phyloP scores from a whole-genome alignment of 1,284 basidiomycete species.

The Ceratobasidium sp. region DNA sequence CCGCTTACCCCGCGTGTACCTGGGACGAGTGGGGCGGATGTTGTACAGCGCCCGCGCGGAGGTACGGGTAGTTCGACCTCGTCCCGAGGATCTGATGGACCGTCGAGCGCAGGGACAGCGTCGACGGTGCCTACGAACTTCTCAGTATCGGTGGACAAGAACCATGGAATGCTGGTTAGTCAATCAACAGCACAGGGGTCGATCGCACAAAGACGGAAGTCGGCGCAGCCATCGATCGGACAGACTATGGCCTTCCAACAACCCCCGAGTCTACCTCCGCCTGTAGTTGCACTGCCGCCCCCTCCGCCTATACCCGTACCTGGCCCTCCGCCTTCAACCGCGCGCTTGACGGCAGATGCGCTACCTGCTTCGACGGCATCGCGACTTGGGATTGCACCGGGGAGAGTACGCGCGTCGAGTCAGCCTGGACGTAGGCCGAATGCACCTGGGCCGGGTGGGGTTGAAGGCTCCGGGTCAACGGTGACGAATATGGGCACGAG shows the following conservation, averaged over 20 bases:
- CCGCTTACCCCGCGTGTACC: constrained; percentile 33
- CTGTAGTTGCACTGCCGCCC: constrained; percentile 15
- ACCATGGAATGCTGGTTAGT: constrained; percentile 23
- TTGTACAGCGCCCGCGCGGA: constrained; percentile 36
- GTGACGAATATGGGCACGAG: not conserved
- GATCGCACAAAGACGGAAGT: constrained; percentile 70
- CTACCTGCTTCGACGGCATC: constrained; percentile 57
- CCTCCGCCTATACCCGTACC: constrained; percentile 37
- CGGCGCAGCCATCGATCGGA: constrained; percentile 38
- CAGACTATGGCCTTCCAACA: constrained; percentile 27
- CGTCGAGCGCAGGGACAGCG: constrained; percentile 37
- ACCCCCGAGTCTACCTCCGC: constrained; percentile 8
- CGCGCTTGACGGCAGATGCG: constrained; percentile 56
- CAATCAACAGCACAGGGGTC: constrained; percentile 68
- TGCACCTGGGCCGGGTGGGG: constrained; percentile 66
- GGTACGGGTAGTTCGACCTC: constrained; percentile 36
- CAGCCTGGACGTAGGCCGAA: constrained; percentile 54
- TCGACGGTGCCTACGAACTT: constrained; percentile 33
- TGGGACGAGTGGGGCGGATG: constrained; percentile 3
- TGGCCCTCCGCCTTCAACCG: constrained; percentile 54
- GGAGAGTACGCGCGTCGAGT: constrained; percentile 62
- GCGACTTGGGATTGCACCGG: constrained; percentile 51
- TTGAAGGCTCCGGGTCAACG: not conserved
- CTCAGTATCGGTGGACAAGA: constrained; percentile 28
- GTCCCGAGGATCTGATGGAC: constrained; percentile 28